Evolutionary conservation across 192 early-diverging fungal genomes (phyloP).

Genomic region (Linnemannia elongata): DNA sequence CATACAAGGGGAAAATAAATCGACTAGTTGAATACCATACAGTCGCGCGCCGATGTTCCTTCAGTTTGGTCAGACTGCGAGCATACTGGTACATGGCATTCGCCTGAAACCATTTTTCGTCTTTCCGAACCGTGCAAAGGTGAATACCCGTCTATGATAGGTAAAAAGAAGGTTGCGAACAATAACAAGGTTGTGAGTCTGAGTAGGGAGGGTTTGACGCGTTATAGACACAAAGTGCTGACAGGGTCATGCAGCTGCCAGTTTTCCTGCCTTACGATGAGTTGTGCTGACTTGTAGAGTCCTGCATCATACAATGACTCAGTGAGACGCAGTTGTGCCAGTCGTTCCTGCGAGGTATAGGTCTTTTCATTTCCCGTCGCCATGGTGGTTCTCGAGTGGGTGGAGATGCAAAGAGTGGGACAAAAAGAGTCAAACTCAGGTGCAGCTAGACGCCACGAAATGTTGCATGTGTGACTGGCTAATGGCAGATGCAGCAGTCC

Average conservation of each 20-base stretch:
- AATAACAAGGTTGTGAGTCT: too few species aligned
- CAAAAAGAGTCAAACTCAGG: background rate
- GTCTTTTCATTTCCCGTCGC: background rate
- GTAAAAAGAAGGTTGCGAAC: background rate
- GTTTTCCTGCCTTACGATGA: conserved; percentile 27
- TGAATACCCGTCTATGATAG: conserved; percentile 34
- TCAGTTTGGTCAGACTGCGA: conserved; percentile 13
- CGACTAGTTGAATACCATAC: conserved; percentile 10
- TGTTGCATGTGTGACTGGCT: background rate
- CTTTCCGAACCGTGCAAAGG: conserved; percentile 15
- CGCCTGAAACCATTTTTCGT: conserved; percentile 25
- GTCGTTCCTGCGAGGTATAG: conserved; percentile 21
- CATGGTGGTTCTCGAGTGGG: conserved; percentile 8
- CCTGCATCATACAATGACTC: conserved; percentile 26
- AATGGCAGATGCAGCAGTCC: background rate
- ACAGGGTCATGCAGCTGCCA: background rate
- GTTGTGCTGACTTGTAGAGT: conserved; percentile 30
- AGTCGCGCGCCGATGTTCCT: conserved; percentile 23
- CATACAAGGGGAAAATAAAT: background rate
- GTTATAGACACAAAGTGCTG: too few species aligned
- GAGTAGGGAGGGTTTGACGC: too few species aligned
- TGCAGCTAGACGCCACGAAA: background rate
- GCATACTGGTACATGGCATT: conserved; percentile 18
- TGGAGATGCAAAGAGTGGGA: background rate
- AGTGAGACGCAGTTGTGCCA: conserved; percentile 12